Evolutionary conservation across 495 filamentous ascomycete species (phyloP).

Genomic region (Trichoderma asperelloides): DNA sequence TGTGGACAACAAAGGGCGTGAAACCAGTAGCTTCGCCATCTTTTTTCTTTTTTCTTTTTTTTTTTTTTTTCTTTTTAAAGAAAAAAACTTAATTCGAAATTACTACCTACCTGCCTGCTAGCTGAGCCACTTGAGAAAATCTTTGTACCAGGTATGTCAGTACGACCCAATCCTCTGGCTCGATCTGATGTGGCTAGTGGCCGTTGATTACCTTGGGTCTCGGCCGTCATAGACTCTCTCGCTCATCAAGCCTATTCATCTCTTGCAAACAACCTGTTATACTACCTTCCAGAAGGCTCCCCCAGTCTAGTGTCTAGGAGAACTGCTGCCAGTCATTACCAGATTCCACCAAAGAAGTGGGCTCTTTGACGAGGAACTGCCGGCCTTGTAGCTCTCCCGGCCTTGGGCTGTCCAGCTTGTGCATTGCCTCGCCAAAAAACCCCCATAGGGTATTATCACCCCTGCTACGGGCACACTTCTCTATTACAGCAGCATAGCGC

Average conservation of each 20-base stretch:
- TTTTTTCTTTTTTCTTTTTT: background rate
- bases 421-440: constrained; percentile 1
- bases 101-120: background rate
- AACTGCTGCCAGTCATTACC: background rate
- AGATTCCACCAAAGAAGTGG: background rate
- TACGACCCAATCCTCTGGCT: background rate
- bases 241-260: background rate
- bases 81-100: background rate
- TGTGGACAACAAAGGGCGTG: background rate
- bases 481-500: background rate
- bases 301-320: background rate
- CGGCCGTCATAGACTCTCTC: background rate
- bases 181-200: background rate
- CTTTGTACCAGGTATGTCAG: background rate
- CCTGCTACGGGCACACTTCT: constrained; percentile 3
- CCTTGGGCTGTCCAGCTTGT: background rate
- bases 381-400: background rate
- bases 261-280: background rate
- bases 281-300: background rate
- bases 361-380: background rate
- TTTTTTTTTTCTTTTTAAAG: background rate
- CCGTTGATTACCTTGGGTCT: background rate
- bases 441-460: constrained; percentile 6
- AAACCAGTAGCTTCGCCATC: background rate
- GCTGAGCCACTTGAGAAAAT: background rate